These are phyloP conservation scores for Nakataea oryzae DNA, from an alignment of 2,329 filamentous ascomycete genomes.

Conservation along the genomic window DNA sequence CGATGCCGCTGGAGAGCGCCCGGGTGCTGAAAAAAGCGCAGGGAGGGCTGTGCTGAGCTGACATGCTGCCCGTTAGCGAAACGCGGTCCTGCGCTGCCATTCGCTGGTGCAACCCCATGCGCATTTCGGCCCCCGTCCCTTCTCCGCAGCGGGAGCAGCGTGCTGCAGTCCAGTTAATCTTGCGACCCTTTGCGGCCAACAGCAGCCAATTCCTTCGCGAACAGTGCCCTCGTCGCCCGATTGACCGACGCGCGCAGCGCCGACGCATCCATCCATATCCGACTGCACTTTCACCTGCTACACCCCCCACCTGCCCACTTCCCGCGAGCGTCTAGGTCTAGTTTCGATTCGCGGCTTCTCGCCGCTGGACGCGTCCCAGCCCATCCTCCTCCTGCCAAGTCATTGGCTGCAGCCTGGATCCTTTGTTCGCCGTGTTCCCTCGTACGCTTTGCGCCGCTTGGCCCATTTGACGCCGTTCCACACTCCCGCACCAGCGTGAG, in stretches of 20 bases:
- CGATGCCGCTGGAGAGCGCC: not conserved
- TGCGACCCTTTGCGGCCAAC: not conserved
- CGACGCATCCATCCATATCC: too few species aligned
- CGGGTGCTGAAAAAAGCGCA: not conserved
- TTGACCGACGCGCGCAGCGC: too few species aligned
- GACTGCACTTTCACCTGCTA: too few species aligned
- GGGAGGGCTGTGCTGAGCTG: not conserved
- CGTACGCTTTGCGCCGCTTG: not conserved
- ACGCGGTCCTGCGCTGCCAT: not conserved
- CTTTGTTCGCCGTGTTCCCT: not conserved
- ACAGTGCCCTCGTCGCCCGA: too few species aligned
- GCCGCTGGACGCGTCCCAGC: too few species aligned
- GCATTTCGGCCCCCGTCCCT: not conserved
- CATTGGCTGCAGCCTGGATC: too few species aligned
- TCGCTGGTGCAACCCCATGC: not conserved
- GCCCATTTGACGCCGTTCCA: not conserved
- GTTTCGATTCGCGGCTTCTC: too few species aligned
- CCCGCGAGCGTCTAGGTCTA: too few species aligned
- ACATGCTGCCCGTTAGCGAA: not conserved
- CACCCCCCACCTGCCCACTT: too few species aligned
- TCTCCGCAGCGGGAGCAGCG: not conserved
- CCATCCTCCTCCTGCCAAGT: too few species aligned
- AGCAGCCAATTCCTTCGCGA: not conserved
- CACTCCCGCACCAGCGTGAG: not conserved
- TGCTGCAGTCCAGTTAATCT: not conserved